Conservation (phyloP, 1,284 basidiomycete species). For the Tetrapyrgos nigripes region DNA sequence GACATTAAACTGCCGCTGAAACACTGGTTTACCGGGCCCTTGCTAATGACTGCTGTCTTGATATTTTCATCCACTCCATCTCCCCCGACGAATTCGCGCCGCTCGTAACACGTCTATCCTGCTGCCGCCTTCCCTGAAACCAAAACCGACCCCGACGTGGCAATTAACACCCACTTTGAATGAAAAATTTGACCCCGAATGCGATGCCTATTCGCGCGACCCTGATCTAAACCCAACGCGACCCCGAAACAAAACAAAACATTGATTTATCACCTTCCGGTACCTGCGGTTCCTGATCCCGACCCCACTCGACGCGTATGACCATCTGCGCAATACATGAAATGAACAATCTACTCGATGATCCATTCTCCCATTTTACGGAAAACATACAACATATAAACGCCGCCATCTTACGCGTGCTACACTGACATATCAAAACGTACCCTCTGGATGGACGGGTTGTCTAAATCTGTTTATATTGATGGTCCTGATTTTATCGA, state of each 20-base stretch:
- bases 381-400: too few species aligned
- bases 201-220: neutral
- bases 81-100: neutral
- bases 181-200: too few species aligned
- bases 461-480: neutral
- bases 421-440: neutral
- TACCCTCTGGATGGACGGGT: too few species aligned
- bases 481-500: too few species aligned
- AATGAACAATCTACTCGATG: too few species aligned
- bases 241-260: neutral
- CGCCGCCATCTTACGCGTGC: neutral
- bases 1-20: neutral
- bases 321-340: too few species aligned
- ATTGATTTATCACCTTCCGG: neutral
- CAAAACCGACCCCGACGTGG: neutral
- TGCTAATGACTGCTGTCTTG: neutral
- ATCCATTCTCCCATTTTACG: too few species aligned
- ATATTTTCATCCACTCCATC: neutral
- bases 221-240: neutral
- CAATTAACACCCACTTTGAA: too few species aligned
- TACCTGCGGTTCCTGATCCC: neutral
- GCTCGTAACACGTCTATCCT: neutral
- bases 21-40: neutral
- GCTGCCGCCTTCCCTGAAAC: neutral
- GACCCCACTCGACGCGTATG: too few species aligned